phyloP scores from a whole-genome alignment of 345 rosid species.

The Moringa oleifera region DNA sequence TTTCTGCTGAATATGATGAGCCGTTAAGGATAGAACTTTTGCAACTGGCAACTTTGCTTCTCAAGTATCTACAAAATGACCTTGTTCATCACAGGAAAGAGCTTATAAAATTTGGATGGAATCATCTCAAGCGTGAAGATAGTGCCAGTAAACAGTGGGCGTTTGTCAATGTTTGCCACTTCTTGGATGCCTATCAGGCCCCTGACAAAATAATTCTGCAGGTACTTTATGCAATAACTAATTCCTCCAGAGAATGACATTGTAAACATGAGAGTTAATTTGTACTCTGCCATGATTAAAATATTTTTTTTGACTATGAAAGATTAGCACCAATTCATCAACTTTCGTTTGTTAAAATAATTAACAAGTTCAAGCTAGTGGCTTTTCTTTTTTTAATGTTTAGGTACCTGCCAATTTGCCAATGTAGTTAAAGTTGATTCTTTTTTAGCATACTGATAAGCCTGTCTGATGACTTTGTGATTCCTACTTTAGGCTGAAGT shows the following conservation, averaged over 20 bases:
- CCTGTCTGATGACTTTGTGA: too few species aligned
- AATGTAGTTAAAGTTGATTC: not conserved
- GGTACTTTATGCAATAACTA: slow-evolving; percentile 32
- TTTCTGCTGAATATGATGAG: slow-evolving; percentile 98
- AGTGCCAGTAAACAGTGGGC: slow-evolving; percentile 99
- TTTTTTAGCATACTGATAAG: not conserved
- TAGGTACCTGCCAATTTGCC: not conserved
- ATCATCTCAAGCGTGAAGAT: slow-evolving; percentile 98
- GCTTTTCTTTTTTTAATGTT: not conserved
- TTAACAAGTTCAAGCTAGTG: not conserved
- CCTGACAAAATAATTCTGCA: slow-evolving; percentile 98
- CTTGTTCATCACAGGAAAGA: slow-evolving; percentile 98
- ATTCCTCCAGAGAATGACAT: not conserved
- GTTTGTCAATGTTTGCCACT: slow-evolving; percentile 98
- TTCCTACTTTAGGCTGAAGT: too few species aligned
- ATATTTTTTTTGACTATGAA: too few species aligned
- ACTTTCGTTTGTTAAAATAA: not conserved
- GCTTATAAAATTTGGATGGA: slow-evolving; percentile 98
- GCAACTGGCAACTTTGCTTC: slow-evolving; percentile 96
- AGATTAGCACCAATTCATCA: not conserved
- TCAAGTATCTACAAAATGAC: slow-evolving; percentile 89
- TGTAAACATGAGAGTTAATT: not conserved
- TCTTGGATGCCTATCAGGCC: slow-evolving; percentile 98
- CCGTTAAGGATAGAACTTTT: slow-evolving; percentile 95
- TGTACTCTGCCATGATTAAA: too few species aligned